phyloP scores from a whole-genome alignment of 768 basidiomycete genomes.

The Polyporus arcularius region DNA sequence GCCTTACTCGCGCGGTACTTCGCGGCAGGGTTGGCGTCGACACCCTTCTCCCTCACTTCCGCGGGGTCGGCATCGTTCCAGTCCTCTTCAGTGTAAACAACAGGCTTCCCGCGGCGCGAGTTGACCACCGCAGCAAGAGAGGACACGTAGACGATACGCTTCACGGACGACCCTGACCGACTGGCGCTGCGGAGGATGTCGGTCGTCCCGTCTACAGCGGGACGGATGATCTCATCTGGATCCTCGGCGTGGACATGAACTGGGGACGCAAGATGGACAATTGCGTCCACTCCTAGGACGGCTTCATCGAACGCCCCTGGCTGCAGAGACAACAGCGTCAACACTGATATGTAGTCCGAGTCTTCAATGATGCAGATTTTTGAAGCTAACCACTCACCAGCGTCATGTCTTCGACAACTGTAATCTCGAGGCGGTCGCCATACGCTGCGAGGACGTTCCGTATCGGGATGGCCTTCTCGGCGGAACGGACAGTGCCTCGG shows the following conservation, averaged over 20 bases:
- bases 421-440: slow-evolving; percentile 59
- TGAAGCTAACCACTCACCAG: slow-evolving; percentile 32
- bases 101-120: not conserved
- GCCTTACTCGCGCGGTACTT: slow-evolving; percentile 66
- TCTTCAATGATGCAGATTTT: no score
- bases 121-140: slow-evolving; percentile 50
- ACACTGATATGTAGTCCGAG: no score
- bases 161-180: slow-evolving; percentile 41
- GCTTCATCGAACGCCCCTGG: slow-evolving; percentile 27
- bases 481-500: slow-evolving; percentile 64
- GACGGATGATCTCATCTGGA: slow-evolving; percentile 35
- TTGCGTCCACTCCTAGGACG: slow-evolving; percentile 24
- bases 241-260: slow-evolving; percentile 12
- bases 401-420: slow-evolving; percentile 70
- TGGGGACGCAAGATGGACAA: slow-evolving; percentile 25
- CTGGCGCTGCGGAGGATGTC: slow-evolving; percentile 36
- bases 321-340: not conserved
- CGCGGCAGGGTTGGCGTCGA: slow-evolving; percentile 29
- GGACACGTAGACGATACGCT: slow-evolving; percentile 70
- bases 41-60: slow-evolving; percentile 31
- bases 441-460: slow-evolving; percentile 50
- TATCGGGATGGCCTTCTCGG: slow-evolving; percentile 57
- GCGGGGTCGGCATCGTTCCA: slow-evolving; percentile 37
- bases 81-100: slow-evolving; percentile 46
- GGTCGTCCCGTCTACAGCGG: slow-evolving; percentile 46